Base-by-base conservation (phyloP, 2,329 filamentous ascomycete genomes). In the Chrysoporthe puriensis region DNA sequence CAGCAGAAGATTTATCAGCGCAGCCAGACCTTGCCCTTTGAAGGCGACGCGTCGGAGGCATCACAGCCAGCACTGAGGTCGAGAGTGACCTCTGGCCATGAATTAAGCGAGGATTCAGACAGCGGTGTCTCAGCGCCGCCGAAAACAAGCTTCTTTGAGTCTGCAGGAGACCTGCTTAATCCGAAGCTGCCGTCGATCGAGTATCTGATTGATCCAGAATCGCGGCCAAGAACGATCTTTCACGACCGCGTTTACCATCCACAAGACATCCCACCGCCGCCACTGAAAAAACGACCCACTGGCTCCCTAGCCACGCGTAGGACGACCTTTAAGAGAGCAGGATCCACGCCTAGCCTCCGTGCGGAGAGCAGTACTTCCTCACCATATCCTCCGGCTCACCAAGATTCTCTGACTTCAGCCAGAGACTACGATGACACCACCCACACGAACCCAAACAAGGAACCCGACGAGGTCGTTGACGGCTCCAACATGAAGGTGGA, bases 171-270 rank as follows among this genome's bases (percentile, higher is more conserved):
- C 77, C 82, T 99, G 3, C 86, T 99, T 52, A 96, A 95, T 76
- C 96, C 96, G 5, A 95, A 94, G 60, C 80, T 98, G 44, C 95
- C 96, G 18, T 86, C 91, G 0, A 83, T 88, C 3, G 90, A 94
- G 57, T 99, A 93, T 78, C 83, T 99, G 48, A 86, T 94, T 63
- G 91, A 98, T 73, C 95, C 96, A 8, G 85, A 90, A 1, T 90
- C 88, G 62, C 90, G 96, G 18, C 89, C 93, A 0, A 88, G 93
- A 59, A 95, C 95, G 1, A 99, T 99, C 69, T 98, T 98, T 79
- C 96, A 99, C 77, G 96, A 99, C 77, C 90, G 96, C 13, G 88
- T 99, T 18, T 99, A 99, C 76, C 93, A 97, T 74, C 94, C 96
- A 0, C 87, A 91, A 56, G 96, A 99, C 75, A 97, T 99, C 46